A percentile compares a stretch with the other conserved stretches of the same genome.
Conservation (phyloP, 163 green algal species). For the Prototheca stagnorum region DNA sequence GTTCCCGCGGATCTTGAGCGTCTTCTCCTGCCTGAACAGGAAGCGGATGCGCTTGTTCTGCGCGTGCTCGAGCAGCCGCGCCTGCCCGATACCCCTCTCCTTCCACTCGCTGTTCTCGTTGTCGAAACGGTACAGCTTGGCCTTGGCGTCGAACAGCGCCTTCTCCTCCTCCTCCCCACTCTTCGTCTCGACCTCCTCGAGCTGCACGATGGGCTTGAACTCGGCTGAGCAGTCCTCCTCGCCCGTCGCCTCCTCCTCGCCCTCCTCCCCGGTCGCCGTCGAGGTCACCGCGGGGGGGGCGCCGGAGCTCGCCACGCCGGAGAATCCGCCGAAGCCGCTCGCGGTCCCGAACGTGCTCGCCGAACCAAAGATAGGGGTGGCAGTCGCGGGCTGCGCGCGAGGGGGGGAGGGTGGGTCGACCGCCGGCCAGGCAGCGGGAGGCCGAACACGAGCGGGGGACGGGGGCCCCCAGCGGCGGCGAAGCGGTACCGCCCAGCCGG, state of each 20-base stretch:
- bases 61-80: slow-evolving; percentile 86
- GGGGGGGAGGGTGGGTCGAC: too few relatives aligned
- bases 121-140: slow-evolving; percentile 97
- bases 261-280: slow-evolving; percentile 7
- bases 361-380: slow-evolving; percentile 45
- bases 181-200: slow-evolving; percentile 68
- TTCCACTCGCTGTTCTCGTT: slow-evolving; percentile 88
- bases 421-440: too few relatives aligned
- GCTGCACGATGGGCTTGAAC: slow-evolving; percentile 87
- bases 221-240: slow-evolving; percentile 67
- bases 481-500: too few relatives aligned
- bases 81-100: slow-evolving; percentile 83
- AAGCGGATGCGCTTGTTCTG: slow-evolving; percentile 77
- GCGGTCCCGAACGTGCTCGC: slow-evolving; percentile 33
- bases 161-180: slow-evolving; percentile 93
- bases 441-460: too few relatives aligned
- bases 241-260: slow-evolving; percentile 19
- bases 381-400: slow-evolving; percentile 14
- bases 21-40: slow-evolving; percentile 94
- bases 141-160: slow-evolving; percentile 77
- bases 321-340: slow-evolving; percentile 48
- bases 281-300: slow-evolving; percentile 4
- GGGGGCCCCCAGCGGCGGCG: too few relatives aligned
- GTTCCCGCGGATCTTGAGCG: slow-evolving; percentile 97
- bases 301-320: slow-evolving; percentile 20